Percentiles rank a stretch among this genome's conserved stretches.
Evolutionary conservation across 2,329 filamentous ascomycete genomes (phyloP).

Genomic region (Plenodomus biglobosus): DNA sequence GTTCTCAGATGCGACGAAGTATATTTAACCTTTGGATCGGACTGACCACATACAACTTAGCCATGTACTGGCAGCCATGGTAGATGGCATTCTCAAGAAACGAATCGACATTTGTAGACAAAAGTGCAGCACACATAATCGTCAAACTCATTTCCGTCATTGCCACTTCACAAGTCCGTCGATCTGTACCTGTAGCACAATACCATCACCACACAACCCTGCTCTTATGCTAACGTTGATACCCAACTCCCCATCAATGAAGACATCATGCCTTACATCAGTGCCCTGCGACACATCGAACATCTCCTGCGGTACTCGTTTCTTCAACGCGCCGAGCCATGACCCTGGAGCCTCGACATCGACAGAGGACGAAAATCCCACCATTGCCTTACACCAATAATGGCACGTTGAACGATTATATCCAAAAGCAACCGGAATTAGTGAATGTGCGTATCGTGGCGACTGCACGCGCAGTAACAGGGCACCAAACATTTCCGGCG

Average conservation of each 20-base stretch:
- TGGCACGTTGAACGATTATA: conserved; percentile 23
- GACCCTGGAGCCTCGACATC: conserved; percentile 4
- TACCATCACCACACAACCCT: conserved; percentile 21
- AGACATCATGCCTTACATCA: conserved; percentile 24
- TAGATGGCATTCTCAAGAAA: too few relatives aligned
- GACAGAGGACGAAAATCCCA: conserved; percentile 11
- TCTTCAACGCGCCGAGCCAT: conserved; percentile 19
- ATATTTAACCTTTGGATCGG: too few relatives aligned
- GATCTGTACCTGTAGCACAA: conserved; percentile 22
- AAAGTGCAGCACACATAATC: too few relatives aligned
- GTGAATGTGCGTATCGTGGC: conserved; percentile 15
- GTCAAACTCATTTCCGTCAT: conserved; percentile 1
- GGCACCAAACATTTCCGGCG: conserved; percentile 14
- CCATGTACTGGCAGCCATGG: too few relatives aligned
- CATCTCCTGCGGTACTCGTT: conserved; percentile 15
- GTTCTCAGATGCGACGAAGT: too few relatives aligned
- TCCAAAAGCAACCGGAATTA: conserved; percentile 25
- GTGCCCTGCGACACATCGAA: conserved; percentile 15
- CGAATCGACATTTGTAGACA: too few relatives aligned
- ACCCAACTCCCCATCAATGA: conserved; percentile 17
- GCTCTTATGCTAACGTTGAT: conserved; percentile 24
- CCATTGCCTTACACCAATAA: conserved; percentile 28
- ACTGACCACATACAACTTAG: too few relatives aligned
- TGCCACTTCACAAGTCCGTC: conserved; percentile 25
- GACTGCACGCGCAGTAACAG: conserved; percentile 21